These are phyloP conservation scores for Somion occarium DNA, from an alignment of 1,284 basidiomycete species.

Conservation along the genomic window DNA sequence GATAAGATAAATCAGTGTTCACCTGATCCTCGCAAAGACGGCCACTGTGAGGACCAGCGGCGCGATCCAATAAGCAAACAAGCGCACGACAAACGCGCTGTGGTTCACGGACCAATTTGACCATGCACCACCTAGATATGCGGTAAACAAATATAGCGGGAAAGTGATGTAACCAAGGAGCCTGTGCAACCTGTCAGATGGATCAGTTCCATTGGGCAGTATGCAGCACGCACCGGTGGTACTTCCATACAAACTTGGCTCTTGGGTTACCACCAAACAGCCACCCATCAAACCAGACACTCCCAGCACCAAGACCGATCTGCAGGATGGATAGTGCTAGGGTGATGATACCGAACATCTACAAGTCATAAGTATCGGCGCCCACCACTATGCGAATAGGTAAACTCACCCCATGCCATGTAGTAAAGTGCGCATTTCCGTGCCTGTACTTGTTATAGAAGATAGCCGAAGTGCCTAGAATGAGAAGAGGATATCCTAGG, in stretches of 20 bases:
- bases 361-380: not conserved
- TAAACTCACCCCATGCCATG: slow-evolving; percentile 66
- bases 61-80: slow-evolving; percentile 50
- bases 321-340: slow-evolving; percentile 54
- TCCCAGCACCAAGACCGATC: slow-evolving; percentile 52
- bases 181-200: slow-evolving; percentile 27
- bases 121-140: slow-evolving; percentile 60
- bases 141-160: slow-evolving; percentile 47
- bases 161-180: slow-evolving; percentile 64
- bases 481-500: slow-evolving; percentile 48
- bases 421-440: slow-evolving; percentile 47
- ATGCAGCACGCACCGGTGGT: slow-evolving; percentile 49
- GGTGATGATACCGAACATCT: slow-evolving; percentile 54
- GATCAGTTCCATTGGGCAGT: slow-evolving; percentile 3
- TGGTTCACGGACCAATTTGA: slow-evolving; percentile 48
- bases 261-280: slow-evolving; percentile 60
- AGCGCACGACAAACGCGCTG: slow-evolving; percentile 34
- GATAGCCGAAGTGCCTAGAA: slow-evolving; percentile 51
- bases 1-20: not conserved
- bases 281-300: slow-evolving; percentile 63
- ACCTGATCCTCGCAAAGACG: slow-evolving; percentile 23
- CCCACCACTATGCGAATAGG: not conserved
- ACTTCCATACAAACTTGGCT: slow-evolving; percentile 72
- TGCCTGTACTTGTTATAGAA: slow-evolving; percentile 48
- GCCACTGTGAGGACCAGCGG: slow-evolving; percentile 31